Evolutionary conservation across 306 rosid species (phyloP), one percentile per base, ranked within the genome.

Genomic region (Cicer bijugum): DNA sequence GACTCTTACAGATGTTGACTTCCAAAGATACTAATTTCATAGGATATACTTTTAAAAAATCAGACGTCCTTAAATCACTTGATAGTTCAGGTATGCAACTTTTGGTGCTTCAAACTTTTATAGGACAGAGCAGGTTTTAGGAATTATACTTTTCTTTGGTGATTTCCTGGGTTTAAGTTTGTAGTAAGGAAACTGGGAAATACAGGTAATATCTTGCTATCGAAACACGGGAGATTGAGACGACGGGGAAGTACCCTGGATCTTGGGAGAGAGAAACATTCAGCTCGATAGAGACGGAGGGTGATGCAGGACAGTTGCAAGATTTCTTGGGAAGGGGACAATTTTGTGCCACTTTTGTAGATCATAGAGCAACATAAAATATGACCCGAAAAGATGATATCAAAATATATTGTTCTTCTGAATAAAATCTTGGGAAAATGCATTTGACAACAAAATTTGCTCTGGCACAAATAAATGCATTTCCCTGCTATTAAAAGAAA

Each of bases 11-110:
- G 99, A 95, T 95, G 99, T 81, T 95, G 85, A 88, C 97, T 15
- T 95, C 99, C 57, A 95, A 91, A 84, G 99, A 95, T 78, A 89
- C 85, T 75, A 95, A 95, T 76, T 95, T 95, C 87, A 95, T 95
- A 60, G 99, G 97, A 76, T 95, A 87, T 82, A 95, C 97, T 62
- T 95, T 68, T 63, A 91, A 90, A 84, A 91, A 95, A 65, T 95
- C 99, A 8, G 96, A 91, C 76, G 84, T 90, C 69, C 86, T 83
- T 75, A 88, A 85, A 84, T 87, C 99, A 45, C 90, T 90, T 70
- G 99, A 89, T 82, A 81, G 76, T 82, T 84, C 97, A 78, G 97
- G 99, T 91, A 52, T 48, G 84, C 80, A 71, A 37, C 69, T 76
- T 67, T 71, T 45, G 43, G 12, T 43, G 37, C 20, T 80, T 62